These are phyloP conservation scores for Eucalyptus pauciflora DNA, from an alignment of 345 rosid species.

Conservation along the genomic window DNA sequence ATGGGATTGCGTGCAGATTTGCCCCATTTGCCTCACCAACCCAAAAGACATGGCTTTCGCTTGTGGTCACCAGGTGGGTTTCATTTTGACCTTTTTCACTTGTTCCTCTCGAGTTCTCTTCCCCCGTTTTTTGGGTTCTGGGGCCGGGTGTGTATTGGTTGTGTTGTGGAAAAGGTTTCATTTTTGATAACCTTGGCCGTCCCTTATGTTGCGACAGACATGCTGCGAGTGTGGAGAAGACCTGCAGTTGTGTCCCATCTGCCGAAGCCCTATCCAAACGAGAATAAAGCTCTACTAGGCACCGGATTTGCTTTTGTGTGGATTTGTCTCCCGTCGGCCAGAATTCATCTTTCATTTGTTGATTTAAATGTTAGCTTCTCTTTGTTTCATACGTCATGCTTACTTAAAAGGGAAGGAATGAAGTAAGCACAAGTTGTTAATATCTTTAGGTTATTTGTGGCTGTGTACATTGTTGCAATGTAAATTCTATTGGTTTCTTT, in stretches of 20 bases:
- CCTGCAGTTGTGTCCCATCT: conserved; percentile 6
- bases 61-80: conserved; percentile 7
- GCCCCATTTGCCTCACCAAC: conserved; percentile 8
- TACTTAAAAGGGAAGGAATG: not conserved
- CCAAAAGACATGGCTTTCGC: conserved; percentile 10
- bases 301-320: not conserved
- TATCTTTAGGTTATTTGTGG: not conserved
- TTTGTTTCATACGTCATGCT: not conserved
- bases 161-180: not conserved
- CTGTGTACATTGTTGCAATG: not conserved
- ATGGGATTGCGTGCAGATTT: not conserved
- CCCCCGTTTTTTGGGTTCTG: not conserved
- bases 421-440: not conserved
- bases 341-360: not conserved
- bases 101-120: not conserved
- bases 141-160: not conserved
- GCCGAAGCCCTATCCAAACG: conserved; percentile 7
- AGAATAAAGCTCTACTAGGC: conserved; percentile 11
- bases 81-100: not conserved
- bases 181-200: not conserved
- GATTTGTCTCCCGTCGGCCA: not conserved
- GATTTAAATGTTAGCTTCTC: not conserved
- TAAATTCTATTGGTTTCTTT: not conserved
- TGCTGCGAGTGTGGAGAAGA: conserved; percentile 7
- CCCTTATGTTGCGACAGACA: not conserved